Percentiles rank a stretch among this genome's conserved stretches.
These are phyloP conservation scores for Calonectria leucothoes DNA, from an alignment of 2,329 filamentous ascomycete species.

Conservation along the genomic window DNA sequence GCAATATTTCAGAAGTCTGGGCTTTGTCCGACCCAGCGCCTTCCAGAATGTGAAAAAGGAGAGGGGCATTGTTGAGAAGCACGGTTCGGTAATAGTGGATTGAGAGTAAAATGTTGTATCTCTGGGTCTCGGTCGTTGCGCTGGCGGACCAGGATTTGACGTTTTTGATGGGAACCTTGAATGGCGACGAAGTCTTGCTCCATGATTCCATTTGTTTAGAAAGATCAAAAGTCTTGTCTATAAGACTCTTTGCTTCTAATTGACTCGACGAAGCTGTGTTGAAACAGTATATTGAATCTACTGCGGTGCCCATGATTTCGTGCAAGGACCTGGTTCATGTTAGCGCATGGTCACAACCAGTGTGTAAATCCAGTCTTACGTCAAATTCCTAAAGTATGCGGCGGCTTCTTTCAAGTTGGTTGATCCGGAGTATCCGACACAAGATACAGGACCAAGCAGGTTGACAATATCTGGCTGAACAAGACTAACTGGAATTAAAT, in stretches of 20 bases:
- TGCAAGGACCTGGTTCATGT: slow-evolving; percentile 28
- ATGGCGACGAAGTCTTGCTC: slow-evolving; percentile 12
- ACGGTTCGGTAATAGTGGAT: slow-evolving; percentile 49
- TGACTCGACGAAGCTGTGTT: slow-evolving; percentile 29
- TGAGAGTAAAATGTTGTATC: slow-evolving; percentile 53
- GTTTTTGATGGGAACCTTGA: slow-evolving; percentile 16
- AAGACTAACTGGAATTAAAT: slow-evolving; percentile 25
- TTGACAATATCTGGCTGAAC: slow-evolving; percentile 22
- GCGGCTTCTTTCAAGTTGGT: slow-evolving; percentile 15
- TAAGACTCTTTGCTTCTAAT: slow-evolving; percentile 21
- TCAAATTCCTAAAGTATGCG: slow-evolving; percentile 31
- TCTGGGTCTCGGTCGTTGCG: slow-evolving; percentile 11
- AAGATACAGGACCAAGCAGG: slow-evolving; percentile 2
- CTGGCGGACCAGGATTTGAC: slow-evolving; percentile 15
- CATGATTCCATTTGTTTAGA: slow-evolving; percentile 32
- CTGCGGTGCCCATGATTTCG: slow-evolving; percentile 29
- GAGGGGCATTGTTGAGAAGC: slow-evolving; percentile 7
- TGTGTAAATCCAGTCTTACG: slow-evolving; percentile 13
- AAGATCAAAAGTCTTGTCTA: slow-evolving; percentile 31
- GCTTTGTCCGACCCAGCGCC: slow-evolving; percentile 2
- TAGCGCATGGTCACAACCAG: not conserved
- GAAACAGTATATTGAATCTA: slow-evolving; percentile 34
- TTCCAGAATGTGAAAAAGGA: slow-evolving; percentile 32
- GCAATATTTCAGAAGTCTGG: slow-evolving; percentile 21
- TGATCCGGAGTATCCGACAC: not conserved